Evolutionary conservation across 2,329 filamentous ascomycete species (phyloP), one percentile per base, ranked within the genome.

Genomic region (Apiospora koreana): DNA sequence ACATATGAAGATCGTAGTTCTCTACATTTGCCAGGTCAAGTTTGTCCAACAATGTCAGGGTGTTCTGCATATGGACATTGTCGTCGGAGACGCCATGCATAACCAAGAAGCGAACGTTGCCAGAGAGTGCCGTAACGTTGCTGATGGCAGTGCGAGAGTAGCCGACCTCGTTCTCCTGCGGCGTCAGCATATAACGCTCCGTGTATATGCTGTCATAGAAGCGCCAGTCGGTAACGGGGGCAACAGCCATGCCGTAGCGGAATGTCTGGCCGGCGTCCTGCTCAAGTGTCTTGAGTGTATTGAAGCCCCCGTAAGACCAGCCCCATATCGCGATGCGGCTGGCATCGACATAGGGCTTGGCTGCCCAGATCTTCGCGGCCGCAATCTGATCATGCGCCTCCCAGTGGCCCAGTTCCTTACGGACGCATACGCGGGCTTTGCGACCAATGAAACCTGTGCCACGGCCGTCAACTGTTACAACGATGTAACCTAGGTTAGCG

Each of bases 51-150:
- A 99, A 83, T 1, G 91, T 93, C 70, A 98, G 87, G 0, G 95
- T 94, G 81, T 97, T 98, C 81, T 99, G 97, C 81, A 97, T 91
- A 80, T 99, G 97, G 16, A 99, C 96, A 77, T 99, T 99, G 81
- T 99, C 96, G 77, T 99, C 96, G 9, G 93, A 93, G n/a, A 94
- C 89, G 75, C 96, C 96, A 79, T 99, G 96, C 93, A 98, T 98
- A 76, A 99, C 80, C 48, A 99, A 85, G 84, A 98, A 99, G 42
- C 95, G 91, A 72, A 95, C 93, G 79, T 92, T 97, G 73, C 90
- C 82, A 4, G 86, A 84, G 8, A 99, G 86, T 0, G 94, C 92
- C 0, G 88, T 85, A 72, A 91, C 91, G 77, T 99, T 93, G 71
- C 80, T 88, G 77, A 99, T 90, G 68, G 89, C 89, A 6, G 93